Conservation (phyloP, 345 rosid genomes). For the Gossypium rotundifolium region DNA sequence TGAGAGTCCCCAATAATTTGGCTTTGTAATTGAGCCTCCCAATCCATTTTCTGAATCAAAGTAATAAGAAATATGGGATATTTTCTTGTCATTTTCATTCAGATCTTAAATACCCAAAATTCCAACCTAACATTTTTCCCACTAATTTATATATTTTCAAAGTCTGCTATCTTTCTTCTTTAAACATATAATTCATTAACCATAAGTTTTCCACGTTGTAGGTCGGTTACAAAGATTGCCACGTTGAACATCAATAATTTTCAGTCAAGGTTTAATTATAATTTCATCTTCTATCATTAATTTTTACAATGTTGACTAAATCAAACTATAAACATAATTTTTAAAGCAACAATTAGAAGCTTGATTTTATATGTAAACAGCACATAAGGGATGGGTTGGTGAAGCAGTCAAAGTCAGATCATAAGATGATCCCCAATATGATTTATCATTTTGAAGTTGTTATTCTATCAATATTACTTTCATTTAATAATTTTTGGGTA, state of each 20-base stretch:
- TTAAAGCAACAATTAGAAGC: neutral
- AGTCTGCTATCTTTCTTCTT: neutral
- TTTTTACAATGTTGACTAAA: neutral
- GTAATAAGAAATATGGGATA: neutral
- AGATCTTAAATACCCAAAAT: neutral
- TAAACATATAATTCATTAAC: neutral
- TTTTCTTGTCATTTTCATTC: neutral
- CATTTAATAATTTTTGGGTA: neutral
- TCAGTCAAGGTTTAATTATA: neutral
- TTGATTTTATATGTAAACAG: neutral
- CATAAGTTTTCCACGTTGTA: neutral
- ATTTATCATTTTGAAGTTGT: neutral
- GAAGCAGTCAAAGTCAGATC: constrained; percentile 1
- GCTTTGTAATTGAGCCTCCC: no score
- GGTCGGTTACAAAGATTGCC: constrained; percentile 6
- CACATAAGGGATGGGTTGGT: neutral
- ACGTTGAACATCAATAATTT: neutral
- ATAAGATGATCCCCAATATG: neutral
- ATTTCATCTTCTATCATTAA: neutral
- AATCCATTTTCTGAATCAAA: neutral
- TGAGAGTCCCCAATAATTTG: no score
- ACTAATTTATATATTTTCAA: neutral
- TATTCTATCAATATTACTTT: neutral
- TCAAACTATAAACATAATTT: neutral
- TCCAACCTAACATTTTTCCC: neutral